phyloP scores from a whole-genome alignment of 768 basidiomycete species.

The Boletus barrowsii region DNA sequence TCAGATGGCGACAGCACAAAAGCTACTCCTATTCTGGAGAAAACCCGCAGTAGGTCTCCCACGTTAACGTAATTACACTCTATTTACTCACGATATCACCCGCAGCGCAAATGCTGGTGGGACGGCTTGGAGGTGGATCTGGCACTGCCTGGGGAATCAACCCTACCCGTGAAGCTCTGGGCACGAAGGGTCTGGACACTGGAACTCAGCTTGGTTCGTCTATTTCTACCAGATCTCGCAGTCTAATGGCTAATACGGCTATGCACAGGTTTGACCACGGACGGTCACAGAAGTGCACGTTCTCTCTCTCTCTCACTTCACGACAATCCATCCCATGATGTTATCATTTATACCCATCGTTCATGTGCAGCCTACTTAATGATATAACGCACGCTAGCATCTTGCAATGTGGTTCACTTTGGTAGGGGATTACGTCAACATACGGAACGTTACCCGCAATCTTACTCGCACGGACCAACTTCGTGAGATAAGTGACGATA shows the following conservation, averaged over 20 bases:
- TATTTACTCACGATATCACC: background rate
- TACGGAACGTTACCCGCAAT: too few species aligned
- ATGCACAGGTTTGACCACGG: slow-evolving; percentile 18
- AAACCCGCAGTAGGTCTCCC: slow-evolving; percentile 88
- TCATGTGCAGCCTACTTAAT: slow-evolving; percentile 27
- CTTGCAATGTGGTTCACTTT: slow-evolving; percentile 14
- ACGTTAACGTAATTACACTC: background rate
- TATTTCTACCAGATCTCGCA: background rate
- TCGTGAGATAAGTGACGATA: background rate
- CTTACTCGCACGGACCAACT: too few species aligned
- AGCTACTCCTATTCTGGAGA: slow-evolving; percentile 95
- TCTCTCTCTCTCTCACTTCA: slow-evolving; percentile 12
- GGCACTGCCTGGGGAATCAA: slow-evolving; percentile 50
- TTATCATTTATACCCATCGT: slow-evolving; percentile 26
- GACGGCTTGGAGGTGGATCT: slow-evolving; percentile 92
- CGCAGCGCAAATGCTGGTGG: slow-evolving; percentile 99
- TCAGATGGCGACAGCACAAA: slow-evolving; percentile 98
- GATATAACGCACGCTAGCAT: slow-evolving; percentile 28
- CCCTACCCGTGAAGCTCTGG: slow-evolving; percentile 83
- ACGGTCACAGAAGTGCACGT: slow-evolving; percentile 1
- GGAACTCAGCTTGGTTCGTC: slow-evolving; percentile 84
- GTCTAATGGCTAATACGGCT: background rate
- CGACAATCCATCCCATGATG: slow-evolving; percentile 16
- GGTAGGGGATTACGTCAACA: background rate
- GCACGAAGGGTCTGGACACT: slow-evolving; percentile 97